Base-by-base conservation (phyloP, 2,329 filamentous ascomycete species). In the Pseudogymnoascus sp. region DNA sequence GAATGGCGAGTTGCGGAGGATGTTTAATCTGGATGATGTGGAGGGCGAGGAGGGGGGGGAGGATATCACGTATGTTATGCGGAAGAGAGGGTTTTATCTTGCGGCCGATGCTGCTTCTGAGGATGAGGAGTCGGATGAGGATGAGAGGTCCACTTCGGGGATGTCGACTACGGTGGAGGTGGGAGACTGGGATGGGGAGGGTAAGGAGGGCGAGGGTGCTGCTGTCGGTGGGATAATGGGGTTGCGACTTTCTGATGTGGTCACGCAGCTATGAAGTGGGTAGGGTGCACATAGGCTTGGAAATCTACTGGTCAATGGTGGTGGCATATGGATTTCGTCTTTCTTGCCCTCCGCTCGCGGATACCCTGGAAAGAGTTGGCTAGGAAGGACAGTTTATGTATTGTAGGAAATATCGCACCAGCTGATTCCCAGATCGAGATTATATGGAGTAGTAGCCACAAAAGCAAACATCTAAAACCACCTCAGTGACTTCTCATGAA, bases 181-280 rank as follows among this genome's bases (percentile, higher is more conserved):
- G 67, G 65, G 70, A 36, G 67, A 71, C 11, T 75, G 77, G 61
- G 65, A 72, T 13, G 62, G 77, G 42, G 70, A 83, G 1, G 77
- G 80, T 31, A 79, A 84, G 1, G 74, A 77, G 3, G 77, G 79
- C 15, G 83, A 83, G 1, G 75, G 86, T 4, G 82, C 83, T 1
- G 71, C 87, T 26, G 79, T 80, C 2, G 83, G 87, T 69, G 83
- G 85, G 70, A 81, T 79, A 47, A 78, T 83, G 15, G 78, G 79
- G 65, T 73, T 77, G 33, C 78, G 79, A 17, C 70, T 77, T 31
- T 74, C 79, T 2, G 80, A 82, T 68, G 67, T 81, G 19, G 70
- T 80, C 40, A 78, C 75, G 7, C 68, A 71, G 42, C 66, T 64
- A 36, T 71, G 50, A 68, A 2, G 0, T 44, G 40, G 15, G 15